These are phyloP conservation scores for Hyaloraphidium curvatum DNA, from an alignment of 192 early-diverging fungal genomes.

Conservation along the genomic window DNA sequence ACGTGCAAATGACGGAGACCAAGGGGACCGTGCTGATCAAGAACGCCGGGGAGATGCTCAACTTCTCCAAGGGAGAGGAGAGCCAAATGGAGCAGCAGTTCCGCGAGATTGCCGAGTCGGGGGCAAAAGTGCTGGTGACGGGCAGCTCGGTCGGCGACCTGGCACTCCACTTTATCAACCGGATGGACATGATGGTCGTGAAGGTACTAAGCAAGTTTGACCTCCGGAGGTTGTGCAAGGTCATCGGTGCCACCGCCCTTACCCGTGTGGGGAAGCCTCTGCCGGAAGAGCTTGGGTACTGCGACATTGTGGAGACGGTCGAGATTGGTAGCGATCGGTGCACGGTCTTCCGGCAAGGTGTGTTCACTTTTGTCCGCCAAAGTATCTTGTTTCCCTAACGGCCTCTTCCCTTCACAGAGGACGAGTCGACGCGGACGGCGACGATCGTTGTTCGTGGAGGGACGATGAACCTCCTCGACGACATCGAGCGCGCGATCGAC, in stretches of 20 bases:
- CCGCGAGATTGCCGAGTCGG: slow-evolving; percentile 74
- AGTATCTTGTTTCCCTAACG: slow-evolving; percentile 6
- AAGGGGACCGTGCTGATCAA: slow-evolving; percentile 97
- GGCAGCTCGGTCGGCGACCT: slow-evolving; percentile 81
- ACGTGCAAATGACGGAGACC: slow-evolving; percentile 87
- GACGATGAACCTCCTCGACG: slow-evolving; percentile 86
- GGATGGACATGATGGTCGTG: slow-evolving; percentile 72
- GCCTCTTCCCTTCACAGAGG: slow-evolving; percentile 18
- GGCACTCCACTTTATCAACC: slow-evolving; percentile 86
- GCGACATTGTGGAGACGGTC: slow-evolving; percentile 87
- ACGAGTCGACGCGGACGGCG: slow-evolving; percentile 67
- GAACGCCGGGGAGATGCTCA: slow-evolving; percentile 88
- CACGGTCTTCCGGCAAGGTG: slow-evolving; percentile 85
- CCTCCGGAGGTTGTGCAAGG: slow-evolving; percentile 80
- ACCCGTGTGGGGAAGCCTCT: slow-evolving; percentile 80
- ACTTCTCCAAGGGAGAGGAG: slow-evolving; percentile 92
- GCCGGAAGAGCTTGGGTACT: slow-evolving; percentile 93
- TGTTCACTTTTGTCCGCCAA: neutral
- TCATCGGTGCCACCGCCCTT: slow-evolving; percentile 76
- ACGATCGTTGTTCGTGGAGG: slow-evolving; percentile 94
- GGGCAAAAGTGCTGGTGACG: slow-evolving; percentile 79
- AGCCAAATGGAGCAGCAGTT: slow-evolving; percentile 66
- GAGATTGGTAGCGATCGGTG: slow-evolving; percentile 96
- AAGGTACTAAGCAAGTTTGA: slow-evolving; percentile 92
- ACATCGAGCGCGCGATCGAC: slow-evolving; percentile 91